phyloP scores from a whole-genome alignment of 495 filamentous ascomycete genomes.

The Ascobolus immersus region DNA sequence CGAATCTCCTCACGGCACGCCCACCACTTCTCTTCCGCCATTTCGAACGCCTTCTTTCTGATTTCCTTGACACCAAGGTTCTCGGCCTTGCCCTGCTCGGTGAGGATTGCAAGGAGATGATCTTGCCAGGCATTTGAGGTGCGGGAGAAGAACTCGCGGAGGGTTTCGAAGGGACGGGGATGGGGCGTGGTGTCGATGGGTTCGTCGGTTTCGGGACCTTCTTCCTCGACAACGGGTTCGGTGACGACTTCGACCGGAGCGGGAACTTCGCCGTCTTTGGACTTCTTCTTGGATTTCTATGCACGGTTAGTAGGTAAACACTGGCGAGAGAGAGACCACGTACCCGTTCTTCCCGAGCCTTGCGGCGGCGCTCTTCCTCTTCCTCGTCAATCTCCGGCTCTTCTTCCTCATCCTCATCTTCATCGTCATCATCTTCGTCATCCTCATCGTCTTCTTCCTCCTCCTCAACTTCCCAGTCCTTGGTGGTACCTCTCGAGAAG shows the following conservation, averaged over 20 bases:
- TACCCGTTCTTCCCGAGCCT: conserved; percentile 17
- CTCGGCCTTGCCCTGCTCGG: conserved; percentile 13
- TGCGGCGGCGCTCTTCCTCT: conserved; percentile 24
- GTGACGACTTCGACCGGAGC: conserved; percentile 14
- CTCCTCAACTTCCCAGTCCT: conserved; percentile 43
- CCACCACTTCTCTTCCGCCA: conserved; percentile 95
- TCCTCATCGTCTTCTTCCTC: conserved; percentile 44
- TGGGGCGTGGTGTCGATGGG: conserved; percentile 16
- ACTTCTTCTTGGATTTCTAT: conserved; percentile 21
- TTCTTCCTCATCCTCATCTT: conserved; percentile 40
- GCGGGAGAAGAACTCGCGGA: conserved; percentile 74
- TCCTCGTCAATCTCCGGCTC: conserved; percentile 32
- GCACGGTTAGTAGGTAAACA: neutral
- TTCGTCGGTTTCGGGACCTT: conserved; percentile 8
- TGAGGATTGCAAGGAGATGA: conserved; percentile 39
- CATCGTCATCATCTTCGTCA: conserved; percentile 40
- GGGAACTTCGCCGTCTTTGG: conserved; percentile 10
- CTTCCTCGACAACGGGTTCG: conserved; percentile 20
- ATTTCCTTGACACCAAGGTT: conserved; percentile 49
- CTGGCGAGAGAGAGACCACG: too few relatives aligned
- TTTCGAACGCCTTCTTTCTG: conserved; percentile 62
- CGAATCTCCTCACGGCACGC: conserved; percentile 87
- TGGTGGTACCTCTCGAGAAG: conserved; percentile 58
- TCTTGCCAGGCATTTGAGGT: conserved; percentile 83
- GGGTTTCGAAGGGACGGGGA: conserved; percentile 66